Evolutionary conservation across 345 rosid species (phyloP).

Genomic region (Alliaria petiolata): DNA sequence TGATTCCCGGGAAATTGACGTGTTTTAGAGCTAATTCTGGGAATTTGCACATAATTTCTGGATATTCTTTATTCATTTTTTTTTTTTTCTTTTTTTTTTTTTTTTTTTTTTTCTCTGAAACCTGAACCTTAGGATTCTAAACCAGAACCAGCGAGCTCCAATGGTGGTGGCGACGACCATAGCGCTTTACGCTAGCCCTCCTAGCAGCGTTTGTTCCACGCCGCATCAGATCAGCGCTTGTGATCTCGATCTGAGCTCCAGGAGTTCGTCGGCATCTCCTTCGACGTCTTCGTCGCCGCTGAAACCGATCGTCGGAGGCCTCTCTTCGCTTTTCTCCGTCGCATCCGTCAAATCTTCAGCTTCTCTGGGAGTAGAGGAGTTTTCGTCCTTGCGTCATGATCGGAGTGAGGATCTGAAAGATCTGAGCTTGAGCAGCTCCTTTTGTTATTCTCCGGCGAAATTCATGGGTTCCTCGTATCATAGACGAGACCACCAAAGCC

Average conservation of each 20-base stretch:
- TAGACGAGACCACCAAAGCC: constrained; percentile 68
- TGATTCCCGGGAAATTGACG: constrained; percentile 13
- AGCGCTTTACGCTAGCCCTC: constrained; percentile 75
- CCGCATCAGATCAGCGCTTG: constrained; percentile 63
- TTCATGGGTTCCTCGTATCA: constrained; percentile 38
- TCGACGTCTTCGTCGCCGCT: constrained; percentile 48
- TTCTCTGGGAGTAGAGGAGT: constrained; percentile 47
- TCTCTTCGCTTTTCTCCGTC: constrained; percentile 72
- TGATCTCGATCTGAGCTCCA: constrained; percentile 69
- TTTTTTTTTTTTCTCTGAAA: background rate
- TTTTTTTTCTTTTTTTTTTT: too few species aligned
- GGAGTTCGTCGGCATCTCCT: constrained; percentile 54
- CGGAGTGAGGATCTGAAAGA: constrained; percentile 65
- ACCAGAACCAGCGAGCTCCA: constrained; percentile 26
- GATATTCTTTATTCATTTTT: background rate
- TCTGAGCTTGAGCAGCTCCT: constrained; percentile 57
- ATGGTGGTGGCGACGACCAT: constrained; percentile 88
- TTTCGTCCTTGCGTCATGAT: constrained; percentile 39
- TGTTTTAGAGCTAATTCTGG: background rate
- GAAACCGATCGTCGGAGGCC: constrained; percentile 67
- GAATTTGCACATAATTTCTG: background rate
- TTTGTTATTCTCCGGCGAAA: constrained; percentile 53
- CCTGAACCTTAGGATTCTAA: too few species aligned
- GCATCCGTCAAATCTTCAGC: constrained; percentile 40
- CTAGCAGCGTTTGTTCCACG: constrained; percentile 72